A percentile compares a stretch with the other conserved stretches of the same genome.
These are phyloP conservation scores for Irpex sp. DNA, from an alignment of 1,284 basidiomycete species.

Conservation along the genomic window DNA sequence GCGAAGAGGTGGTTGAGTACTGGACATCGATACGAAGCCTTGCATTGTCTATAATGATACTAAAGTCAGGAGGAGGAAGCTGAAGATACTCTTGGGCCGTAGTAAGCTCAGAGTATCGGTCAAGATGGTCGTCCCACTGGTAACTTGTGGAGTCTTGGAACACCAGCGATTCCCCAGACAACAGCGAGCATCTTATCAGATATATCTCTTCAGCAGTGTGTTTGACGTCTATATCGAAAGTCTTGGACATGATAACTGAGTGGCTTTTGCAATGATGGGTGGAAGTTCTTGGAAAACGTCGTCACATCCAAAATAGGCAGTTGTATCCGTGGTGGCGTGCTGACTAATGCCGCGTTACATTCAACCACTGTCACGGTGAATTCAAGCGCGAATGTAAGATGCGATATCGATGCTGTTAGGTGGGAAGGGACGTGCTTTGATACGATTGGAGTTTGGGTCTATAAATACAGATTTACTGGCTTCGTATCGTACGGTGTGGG, in stretches of 20 bases:
- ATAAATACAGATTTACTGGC: too few relatives aligned
- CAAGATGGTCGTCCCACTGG: constrained; percentile 35
- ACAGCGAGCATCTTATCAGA: constrained; percentile 52
- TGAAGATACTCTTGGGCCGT: constrained; percentile 2
- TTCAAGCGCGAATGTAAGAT: too few relatives aligned
- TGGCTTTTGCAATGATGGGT: neutral
- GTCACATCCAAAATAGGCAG: neutral
- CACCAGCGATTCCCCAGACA: constrained; percentile 51
- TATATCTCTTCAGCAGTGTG: constrained; percentile 46
- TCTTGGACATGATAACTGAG: neutral
- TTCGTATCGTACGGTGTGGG: too few relatives aligned
- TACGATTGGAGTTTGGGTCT: too few relatives aligned
- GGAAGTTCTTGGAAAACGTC: neutral
- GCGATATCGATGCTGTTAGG: too few relatives aligned
- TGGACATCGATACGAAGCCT: constrained; percentile 41
- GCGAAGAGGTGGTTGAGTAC: constrained; percentile 19
- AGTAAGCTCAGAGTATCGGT: constrained; percentile 19
- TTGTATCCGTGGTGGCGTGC: neutral
- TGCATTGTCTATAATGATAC: constrained; percentile 30
- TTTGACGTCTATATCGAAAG: neutral
- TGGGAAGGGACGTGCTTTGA: too few relatives aligned
- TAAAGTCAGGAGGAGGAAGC: constrained; percentile 30
- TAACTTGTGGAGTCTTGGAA: constrained; percentile 29
- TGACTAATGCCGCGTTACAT: neutral
- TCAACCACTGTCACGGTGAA: neutral